Percentiles rank a stretch among this genome's conserved stretches.
Evolutionary conservation across 108 stramenopile genomes (phyloP).

Genomic region (Phaeodactylum tricornutum): DNA sequence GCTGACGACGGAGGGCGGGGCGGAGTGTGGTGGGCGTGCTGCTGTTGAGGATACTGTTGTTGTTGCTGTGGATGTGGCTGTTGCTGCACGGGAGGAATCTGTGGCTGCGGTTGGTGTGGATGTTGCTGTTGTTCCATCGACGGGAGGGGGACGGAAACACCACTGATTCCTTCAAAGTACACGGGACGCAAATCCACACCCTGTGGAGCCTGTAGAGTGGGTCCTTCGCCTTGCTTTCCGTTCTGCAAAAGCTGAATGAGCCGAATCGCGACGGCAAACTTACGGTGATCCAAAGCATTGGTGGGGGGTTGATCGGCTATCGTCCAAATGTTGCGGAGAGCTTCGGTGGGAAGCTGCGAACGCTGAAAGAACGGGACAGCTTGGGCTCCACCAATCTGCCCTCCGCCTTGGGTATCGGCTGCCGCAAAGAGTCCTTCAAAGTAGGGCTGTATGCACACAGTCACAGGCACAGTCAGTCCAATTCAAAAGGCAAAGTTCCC

Average conservation of each 20-base stretch:
- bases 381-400: constrained; percentile 56
- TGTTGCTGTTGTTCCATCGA: constrained; percentile 10
- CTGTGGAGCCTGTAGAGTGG: constrained; percentile 31
- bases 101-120: constrained; percentile 5
- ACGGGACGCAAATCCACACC: constrained; percentile 41
- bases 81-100: constrained; percentile 12
- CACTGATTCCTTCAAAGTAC: constrained; percentile 57
- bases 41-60: constrained; percentile 9
- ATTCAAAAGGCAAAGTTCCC: no score
- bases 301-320: constrained; percentile 63
- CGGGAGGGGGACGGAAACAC: constrained; percentile 29
- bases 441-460: no score
- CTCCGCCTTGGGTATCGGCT: constrained; percentile 51
- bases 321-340: constrained; percentile 79
- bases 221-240: constrained; percentile 55
- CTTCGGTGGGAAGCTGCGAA: constrained; percentile 76
- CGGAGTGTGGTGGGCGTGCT: constrained; percentile 11
- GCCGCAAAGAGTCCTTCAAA: constrained; percentile 72
- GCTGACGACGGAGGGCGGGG: constrained; percentile 5
- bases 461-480: no score
- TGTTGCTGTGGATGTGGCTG: constrained; percentile 8
- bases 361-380: constrained; percentile 83
- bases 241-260: constrained; percentile 81
- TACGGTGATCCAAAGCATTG: constrained; percentile 44
- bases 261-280: constrained; percentile 70